Base-by-base conservation (phyloP, 1,139 yeast species). In the Candida sanyaensis region DNA sequence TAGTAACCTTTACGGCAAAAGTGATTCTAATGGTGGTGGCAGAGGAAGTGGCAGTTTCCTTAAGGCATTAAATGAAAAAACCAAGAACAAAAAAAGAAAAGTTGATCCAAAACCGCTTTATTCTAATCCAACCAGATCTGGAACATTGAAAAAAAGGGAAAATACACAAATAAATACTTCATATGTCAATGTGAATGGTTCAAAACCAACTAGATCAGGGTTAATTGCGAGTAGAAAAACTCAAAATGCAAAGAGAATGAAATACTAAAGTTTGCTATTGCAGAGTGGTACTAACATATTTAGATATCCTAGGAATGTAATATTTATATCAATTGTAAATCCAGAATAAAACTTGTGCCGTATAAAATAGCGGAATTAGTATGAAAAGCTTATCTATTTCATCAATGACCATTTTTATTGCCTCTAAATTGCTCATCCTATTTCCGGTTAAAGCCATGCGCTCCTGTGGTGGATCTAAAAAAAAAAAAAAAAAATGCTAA, bases 121-220 rank as follows among this genome's bases (percentile, higher is more conserved):
- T 23, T 47, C 48, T 7, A 50, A 46, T 28, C 65, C 66, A 8
- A 53, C 67, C 8, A 50, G 65, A 43, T 52, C 63, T 9, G 66
- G 67, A 1, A 43, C 53, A 12, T 51, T 61, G 11, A 36, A 21
- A 24, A 42, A 30, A 26, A 34, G 37, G 9, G 30, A 24, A 2
- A 37, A 29, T 23, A 30, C 29, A 37, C 38, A 36, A 29, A 49
- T 34, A 3, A 34, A 40, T 27, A 37, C 30, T 31, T 9, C 41
- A 21, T 41, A 36, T 24, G 28, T 26, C 9, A 6, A 6, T 26
- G 45, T 42, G n/a, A 46, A 45, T 27, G 27, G 34, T 3, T 21
- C 51, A 4, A 50, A 51, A 38, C 61, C 62, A 5, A 53, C 64
- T 5, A 48, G 64, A 42, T 52, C 62, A 1, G 65, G 64, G 6